Percentiles rank a stretch among this genome's conserved stretches.
Conservation (phyloP, 768 basidiomycete species). For the Boletus speciosus region DNA sequence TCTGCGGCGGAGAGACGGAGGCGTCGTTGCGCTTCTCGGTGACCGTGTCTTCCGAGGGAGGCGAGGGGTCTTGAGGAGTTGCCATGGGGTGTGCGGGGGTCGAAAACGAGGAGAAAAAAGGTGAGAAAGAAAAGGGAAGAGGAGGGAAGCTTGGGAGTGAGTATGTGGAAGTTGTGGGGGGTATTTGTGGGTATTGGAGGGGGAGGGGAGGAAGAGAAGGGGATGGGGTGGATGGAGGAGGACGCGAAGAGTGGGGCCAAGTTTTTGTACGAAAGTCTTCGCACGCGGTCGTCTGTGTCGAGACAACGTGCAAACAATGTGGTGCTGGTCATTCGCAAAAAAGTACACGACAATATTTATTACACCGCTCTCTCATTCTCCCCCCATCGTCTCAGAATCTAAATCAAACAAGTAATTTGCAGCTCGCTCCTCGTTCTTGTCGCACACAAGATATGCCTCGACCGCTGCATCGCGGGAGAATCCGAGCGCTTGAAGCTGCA, state of each 20-base stretch:
- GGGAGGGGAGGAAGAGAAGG: slow-evolving; percentile 6
- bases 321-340: not conserved
- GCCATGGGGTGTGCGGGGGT: slow-evolving; percentile 19
- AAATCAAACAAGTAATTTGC: slow-evolving; percentile 89
- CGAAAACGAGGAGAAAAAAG: slow-evolving; percentile 3
- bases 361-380: slow-evolving; percentile 32
- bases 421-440: slow-evolving; percentile 94
- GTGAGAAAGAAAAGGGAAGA: not conserved
- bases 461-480: slow-evolving; percentile 80
- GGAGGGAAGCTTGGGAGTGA: not conserved
- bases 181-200: slow-evolving; percentile 31
- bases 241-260: slow-evolving; percentile 18
- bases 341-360: not conserved
- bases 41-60: slow-evolving; percentile 13
- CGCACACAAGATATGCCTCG: slow-evolving; percentile 92
- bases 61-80: slow-evolving; percentile 17
- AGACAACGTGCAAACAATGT: slow-evolving; percentile 29
- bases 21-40: slow-evolving; percentile 22
- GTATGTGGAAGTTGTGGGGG: not conserved
- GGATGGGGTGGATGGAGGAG: slow-evolving; percentile 7
- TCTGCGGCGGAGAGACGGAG: slow-evolving; percentile 15
- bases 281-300: slow-evolving; percentile 17
- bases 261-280: slow-evolving; percentile 32
- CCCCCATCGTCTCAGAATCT: slow-evolving; percentile 37
- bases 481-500: slow-evolving; percentile 80